A percentile compares a stretch with the other conserved stretches of the same genome.
phyloP scores from a whole-genome alignment of 208 protist genomes.

The Crithidia acanthocephali region DNA sequence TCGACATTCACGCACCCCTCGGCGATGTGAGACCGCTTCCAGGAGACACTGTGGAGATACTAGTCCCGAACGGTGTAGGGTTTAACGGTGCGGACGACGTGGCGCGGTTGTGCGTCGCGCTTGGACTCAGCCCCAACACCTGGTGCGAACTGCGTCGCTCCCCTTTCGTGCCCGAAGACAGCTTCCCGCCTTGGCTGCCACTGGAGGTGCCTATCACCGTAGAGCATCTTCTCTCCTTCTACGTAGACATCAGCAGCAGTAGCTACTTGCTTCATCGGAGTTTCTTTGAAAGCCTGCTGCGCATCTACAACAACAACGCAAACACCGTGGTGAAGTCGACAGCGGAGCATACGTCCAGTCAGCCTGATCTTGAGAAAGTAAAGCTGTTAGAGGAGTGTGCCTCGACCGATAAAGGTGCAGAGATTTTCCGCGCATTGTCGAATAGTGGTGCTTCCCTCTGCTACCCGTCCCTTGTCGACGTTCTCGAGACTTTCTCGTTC shows the following conservation, averaged over 20 bases:
- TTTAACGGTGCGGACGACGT: constrained; percentile 45
- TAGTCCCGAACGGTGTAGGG: constrained; percentile 58
- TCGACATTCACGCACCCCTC: constrained; percentile 23
- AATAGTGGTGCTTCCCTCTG: constrained; percentile 59
- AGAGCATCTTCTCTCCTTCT: constrained; percentile 68
- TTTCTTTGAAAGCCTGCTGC: constrained; percentile 78
- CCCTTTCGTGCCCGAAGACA: constrained; percentile 77
- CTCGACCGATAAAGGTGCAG: constrained; percentile 40
- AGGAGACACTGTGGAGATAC: constrained; percentile 80
- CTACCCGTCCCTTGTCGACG: constrained; percentile 75
- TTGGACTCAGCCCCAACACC: constrained; percentile 51
- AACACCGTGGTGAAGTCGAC: constrained; percentile 14
- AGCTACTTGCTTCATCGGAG: constrained; percentile 76
- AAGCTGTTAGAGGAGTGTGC: constrained; percentile 59
- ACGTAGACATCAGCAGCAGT: constrained; percentile 83
- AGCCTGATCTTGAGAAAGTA: constrained; percentile 30
- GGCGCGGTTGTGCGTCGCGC: constrained; percentile 53
- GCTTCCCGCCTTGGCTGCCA: constrained; percentile 87
- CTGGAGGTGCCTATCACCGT: constrained; percentile 63
- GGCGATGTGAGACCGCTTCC: constrained; percentile 29
- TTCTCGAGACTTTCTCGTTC: constrained; percentile 77
- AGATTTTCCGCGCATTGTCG: constrained; percentile 57
- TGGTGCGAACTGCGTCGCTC: constrained; percentile 77
- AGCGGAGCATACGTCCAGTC: background rate
- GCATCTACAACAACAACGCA: constrained; percentile 49